Evolutionary conservation across 352 stramenopile species (phyloP).

Genomic region (Phytophthora idaei): DNA sequence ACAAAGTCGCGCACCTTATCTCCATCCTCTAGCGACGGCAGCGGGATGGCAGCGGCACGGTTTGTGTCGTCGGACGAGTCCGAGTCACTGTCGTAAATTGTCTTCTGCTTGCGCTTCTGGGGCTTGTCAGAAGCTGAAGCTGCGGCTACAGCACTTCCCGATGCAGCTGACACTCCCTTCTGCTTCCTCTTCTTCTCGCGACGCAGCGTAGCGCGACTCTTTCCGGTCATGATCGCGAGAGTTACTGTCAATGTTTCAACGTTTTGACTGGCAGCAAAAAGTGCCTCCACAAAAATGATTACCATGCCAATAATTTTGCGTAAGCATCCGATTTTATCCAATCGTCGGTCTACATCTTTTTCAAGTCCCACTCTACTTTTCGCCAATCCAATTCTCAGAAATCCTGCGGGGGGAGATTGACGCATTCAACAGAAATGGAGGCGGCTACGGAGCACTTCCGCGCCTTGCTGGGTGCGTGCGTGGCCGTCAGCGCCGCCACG

Average conservation of each 20-base stretch:
- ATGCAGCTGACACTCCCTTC: constrained; percentile 7
- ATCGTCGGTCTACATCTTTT: constrained; percentile 5
- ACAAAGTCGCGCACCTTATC: constrained; percentile 70
- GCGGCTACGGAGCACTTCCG: constrained; percentile 47
- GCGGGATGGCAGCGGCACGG: constrained; percentile 44
- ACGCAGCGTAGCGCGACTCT: constrained; percentile 47
- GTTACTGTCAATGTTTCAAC: constrained; percentile 9
- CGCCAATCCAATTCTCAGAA: constrained; percentile 38
- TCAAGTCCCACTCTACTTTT: constrained; percentile 27
- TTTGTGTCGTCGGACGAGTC: constrained; percentile 49
- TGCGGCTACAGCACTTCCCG: neutral
- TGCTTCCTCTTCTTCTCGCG: constrained; percentile 54
- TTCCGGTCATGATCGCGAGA: constrained; percentile 38
- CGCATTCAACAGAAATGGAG: constrained; percentile 41
- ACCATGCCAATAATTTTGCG: neutral
- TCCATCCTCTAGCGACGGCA: constrained; percentile 71
- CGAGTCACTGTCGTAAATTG: constrained; percentile 46
- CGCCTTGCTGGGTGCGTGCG: constrained; percentile 46
- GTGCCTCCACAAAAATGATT: constrained; percentile 7
- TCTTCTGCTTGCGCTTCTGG: constrained; percentile 28
- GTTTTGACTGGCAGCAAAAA: constrained; percentile 22
- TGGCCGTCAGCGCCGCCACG: constrained; percentile 34
- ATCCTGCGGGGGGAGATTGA: constrained; percentile 17
- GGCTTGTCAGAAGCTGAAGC: neutral
- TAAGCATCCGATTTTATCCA: constrained; percentile 13